A percentile compares a stretch with the other conserved stretches of the same genome.
These are phyloP conservation scores for Xylariaceae sp. DNA, from an alignment of 2,329 filamentous ascomycete genomes.

Conservation along the genomic window DNA sequence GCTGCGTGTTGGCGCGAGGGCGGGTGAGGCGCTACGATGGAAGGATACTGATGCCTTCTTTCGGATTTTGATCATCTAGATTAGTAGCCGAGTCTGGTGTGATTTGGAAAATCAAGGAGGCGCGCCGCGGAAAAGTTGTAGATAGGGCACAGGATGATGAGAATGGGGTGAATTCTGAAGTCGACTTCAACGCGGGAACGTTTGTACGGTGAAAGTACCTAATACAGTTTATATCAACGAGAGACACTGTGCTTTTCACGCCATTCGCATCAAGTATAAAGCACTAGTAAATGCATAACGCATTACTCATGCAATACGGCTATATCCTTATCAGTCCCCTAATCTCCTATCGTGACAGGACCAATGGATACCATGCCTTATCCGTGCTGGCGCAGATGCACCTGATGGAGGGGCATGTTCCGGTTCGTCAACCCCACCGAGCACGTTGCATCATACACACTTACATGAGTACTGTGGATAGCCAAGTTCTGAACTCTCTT, in stretches of 20 bases:
- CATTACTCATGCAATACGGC: too few species aligned
- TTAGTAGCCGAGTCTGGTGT: neutral
- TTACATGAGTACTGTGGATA: neutral
- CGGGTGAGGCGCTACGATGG: neutral
- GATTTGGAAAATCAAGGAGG: neutral
- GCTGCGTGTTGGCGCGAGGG: neutral
- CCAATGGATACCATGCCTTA: constrained; percentile 1
- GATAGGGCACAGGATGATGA: too few species aligned
- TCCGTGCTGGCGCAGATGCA: constrained; percentile 1
- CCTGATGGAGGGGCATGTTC: constrained; percentile 17
- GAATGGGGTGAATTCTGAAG: too few species aligned
- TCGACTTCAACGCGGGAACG: too few species aligned
- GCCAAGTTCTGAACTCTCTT: constrained; percentile 1
- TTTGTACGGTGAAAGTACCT: too few species aligned
- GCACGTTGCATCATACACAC: constrained; percentile 12
- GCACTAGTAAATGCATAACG: too few species aligned
- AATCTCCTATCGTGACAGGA: too few species aligned
- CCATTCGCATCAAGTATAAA: too few species aligned
- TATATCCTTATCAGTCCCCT: too few species aligned
- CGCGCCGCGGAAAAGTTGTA: too few species aligned
- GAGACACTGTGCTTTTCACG: too few species aligned
- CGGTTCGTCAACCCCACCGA: constrained; percentile 21
- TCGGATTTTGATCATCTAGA: neutral
- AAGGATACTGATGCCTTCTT: neutral
- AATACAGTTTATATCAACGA: too few species aligned